phyloP scores from a whole-genome alignment of 2,329 filamentous ascomycete genomes.

The Didymella glomerata region DNA sequence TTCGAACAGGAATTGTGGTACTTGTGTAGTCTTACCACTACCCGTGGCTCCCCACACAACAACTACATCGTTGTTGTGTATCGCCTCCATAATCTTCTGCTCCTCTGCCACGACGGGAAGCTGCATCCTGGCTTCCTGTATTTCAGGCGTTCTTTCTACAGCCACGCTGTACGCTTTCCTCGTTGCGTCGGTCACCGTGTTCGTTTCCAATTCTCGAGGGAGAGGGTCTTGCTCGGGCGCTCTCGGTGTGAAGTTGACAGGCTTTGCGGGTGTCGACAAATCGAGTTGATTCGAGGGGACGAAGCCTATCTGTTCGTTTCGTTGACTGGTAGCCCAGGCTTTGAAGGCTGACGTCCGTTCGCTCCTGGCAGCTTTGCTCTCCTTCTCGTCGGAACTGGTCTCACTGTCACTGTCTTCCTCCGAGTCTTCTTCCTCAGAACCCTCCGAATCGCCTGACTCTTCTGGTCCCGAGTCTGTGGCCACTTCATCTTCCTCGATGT shows the following conservation, averaged over 20 bases:
- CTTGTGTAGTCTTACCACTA: conserved; percentile 96
- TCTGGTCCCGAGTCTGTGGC: conserved; percentile 22
- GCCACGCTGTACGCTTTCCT: conserved; percentile 80
- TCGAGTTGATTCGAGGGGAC: conserved; percentile 56
- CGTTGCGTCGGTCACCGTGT: conserved; percentile 63
- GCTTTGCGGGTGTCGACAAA: conserved; percentile 55
- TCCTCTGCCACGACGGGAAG: conserved; percentile 94
- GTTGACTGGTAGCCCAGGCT: conserved; percentile 85
- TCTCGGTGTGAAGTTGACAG: conserved; percentile 72
- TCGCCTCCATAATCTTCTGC: conserved; percentile 97
- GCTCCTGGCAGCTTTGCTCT: conserved; percentile 52
- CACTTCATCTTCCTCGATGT: conserved; percentile 19
- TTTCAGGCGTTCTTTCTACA: conserved; percentile 73
- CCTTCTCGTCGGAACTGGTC: conserved; percentile 45
- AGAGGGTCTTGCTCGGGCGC: conserved; percentile 75
- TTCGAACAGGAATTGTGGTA: conserved; percentile 96
- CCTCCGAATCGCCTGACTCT: conserved; percentile 35
- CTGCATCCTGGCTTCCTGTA: conserved; percentile 79
- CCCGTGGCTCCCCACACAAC: conserved; percentile 95
- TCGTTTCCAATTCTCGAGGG: conserved; percentile 68
- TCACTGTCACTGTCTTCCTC: conserved; percentile 47
- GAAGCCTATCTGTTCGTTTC: conserved; percentile 83
- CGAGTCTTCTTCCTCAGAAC: conserved; percentile 50
- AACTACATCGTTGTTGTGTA: conserved; percentile 88
- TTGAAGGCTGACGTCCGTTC: conserved; percentile 79